Conservation (phyloP, 2,329 filamentous ascomycete species). For the Clonostachys rhizophaga region DNA sequence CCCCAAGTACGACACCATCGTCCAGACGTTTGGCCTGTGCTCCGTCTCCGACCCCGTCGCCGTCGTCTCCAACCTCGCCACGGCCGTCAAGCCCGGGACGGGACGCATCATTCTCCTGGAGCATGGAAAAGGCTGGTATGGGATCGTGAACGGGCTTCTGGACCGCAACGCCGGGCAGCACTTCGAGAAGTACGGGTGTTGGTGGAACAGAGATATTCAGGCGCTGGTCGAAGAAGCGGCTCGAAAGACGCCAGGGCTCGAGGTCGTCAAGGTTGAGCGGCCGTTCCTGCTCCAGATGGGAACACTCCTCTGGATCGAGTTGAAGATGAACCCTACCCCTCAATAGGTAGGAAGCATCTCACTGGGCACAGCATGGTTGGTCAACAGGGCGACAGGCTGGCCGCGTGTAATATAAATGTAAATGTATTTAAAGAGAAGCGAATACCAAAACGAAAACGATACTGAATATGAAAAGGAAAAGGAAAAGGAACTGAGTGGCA, state of each 20-base stretch:
- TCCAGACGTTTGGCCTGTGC: conserved; percentile 63
- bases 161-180: conserved; percentile 51
- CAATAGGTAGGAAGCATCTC: too few relatives aligned
- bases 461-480: too few relatives aligned
- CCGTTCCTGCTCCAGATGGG: conserved; percentile 49
- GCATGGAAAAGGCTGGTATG: conserved; percentile 54
- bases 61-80: conserved; percentile 49
- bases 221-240: conserved; percentile 46
- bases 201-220: conserved; percentile 64
- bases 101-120: conserved; percentile 59
- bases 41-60: conserved; percentile 52
- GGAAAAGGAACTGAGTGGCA: too few relatives aligned
- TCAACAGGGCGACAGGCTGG: neutral
- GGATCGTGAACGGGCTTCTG: conserved; percentile 48
- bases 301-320: conserved; percentile 54
- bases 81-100: conserved; percentile 43
- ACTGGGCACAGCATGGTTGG: neutral
- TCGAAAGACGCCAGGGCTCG: conserved; percentile 42
- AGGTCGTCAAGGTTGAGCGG: conserved; percentile 48
- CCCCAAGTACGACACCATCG: conserved; percentile 53
- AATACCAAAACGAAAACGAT: neutral
- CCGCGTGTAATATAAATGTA: neutral
- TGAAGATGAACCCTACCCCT: conserved; percentile 19
- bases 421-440: neutral
- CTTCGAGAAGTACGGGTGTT: conserved; percentile 58